Evolutionary conservation across 306 rosid species (phyloP).

Genomic region (Lathyrus oleraceus): DNA sequence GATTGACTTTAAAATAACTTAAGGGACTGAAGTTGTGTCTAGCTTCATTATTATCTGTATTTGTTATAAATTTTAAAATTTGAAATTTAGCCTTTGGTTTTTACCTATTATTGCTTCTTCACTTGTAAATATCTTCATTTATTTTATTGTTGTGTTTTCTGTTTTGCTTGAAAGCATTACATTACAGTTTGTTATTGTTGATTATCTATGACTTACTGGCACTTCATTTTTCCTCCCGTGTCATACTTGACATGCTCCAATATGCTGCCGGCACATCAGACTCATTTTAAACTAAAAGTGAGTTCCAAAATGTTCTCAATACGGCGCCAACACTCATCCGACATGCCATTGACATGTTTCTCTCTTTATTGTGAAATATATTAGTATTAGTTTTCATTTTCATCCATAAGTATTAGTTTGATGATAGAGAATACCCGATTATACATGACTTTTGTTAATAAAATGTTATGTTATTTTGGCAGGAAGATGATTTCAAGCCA

Average conservation of each 20-base stretch:
- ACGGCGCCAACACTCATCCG: background rate
- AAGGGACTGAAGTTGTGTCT: background rate
- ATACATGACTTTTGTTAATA: constrained; percentile 4
- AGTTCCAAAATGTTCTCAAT: background rate
- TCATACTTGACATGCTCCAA: background rate
- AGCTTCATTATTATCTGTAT: background rate
- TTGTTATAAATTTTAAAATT: background rate
- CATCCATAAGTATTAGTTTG: constrained; percentile 1
- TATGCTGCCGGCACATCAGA: background rate
- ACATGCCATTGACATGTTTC: background rate
- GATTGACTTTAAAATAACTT: no score
- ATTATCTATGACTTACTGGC: background rate
- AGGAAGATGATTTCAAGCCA: constrained; percentile 95
- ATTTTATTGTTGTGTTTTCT: background rate
- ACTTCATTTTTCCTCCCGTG: background rate
- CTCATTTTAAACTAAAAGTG: background rate
- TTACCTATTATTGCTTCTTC: background rate
- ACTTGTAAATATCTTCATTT: background rate
- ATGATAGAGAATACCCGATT: background rate
- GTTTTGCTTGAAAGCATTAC: background rate
- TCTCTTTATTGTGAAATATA: background rate
- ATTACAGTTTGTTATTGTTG: background rate
- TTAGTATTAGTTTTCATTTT: constrained; percentile 8
- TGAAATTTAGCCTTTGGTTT: background rate
- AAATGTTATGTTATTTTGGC: constrained; percentile 40